Percentiles rank a stretch among this genome's conserved stretches.
These are phyloP conservation scores for Cytospora leucostoma DNA, from an alignment of 2,329 filamentous ascomycete species.

Conservation along the genomic window DNA sequence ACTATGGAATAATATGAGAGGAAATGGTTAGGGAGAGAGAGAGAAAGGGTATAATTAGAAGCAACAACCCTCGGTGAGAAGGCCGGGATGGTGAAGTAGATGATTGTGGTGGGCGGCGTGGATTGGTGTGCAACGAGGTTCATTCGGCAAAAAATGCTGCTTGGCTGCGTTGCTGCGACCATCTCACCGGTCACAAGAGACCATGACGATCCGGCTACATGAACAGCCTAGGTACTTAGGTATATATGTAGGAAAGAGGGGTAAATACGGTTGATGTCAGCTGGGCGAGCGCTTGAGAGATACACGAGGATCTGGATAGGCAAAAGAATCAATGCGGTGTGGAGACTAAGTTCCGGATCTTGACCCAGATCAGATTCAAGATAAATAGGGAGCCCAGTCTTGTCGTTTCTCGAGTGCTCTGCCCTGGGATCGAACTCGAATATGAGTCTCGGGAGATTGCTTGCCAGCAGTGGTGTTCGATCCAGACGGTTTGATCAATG, in stretches of 20 bases:
- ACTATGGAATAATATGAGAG: too few species aligned
- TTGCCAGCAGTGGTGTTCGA: neutral
- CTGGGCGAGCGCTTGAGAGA: conserved; percentile 2
- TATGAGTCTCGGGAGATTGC: too few species aligned
- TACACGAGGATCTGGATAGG: conserved; percentile 17
- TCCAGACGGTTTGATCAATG: neutral
- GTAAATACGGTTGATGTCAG: conserved; percentile 25
- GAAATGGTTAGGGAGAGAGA: conserved; percentile 8
- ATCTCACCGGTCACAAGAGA: conserved; percentile 22
- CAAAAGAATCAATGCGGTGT: conserved; percentile 17
- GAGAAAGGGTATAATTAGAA: conserved; percentile 13
- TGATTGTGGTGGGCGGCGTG: conserved; percentile 24
- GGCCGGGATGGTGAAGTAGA: conserved; percentile 18
- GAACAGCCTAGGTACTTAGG: conserved; percentile 13
- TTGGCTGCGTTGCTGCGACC: conserved; percentile 10
- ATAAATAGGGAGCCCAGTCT: conserved; percentile 3
- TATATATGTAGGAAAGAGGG: conserved; percentile 26
- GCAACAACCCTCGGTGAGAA: conserved; percentile 22
- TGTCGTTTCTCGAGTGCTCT: conserved; percentile 6
- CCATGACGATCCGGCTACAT: conserved; percentile 14
- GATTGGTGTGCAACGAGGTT: conserved; percentile 19
- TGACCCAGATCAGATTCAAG: conserved; percentile 7
- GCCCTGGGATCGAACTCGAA: neutral
- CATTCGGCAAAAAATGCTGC: conserved; percentile 19
- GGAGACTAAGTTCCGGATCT: conserved; percentile 15